phyloP scores from a whole-genome alignment of 495 filamentous ascomycete species.

The Polyplosphaeria fusca region DNA sequence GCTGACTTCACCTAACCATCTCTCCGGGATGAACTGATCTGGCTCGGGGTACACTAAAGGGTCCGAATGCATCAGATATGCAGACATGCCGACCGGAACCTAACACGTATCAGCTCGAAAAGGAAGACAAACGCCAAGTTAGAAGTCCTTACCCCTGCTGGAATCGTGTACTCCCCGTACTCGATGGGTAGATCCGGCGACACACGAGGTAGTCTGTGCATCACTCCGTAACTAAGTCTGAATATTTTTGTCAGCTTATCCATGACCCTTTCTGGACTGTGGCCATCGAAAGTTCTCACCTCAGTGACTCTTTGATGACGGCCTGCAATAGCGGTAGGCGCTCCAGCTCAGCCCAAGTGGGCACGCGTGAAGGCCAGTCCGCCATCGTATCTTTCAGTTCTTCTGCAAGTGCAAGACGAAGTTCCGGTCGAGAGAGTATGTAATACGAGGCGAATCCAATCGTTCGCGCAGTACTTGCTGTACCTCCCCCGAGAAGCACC shows the following conservation, averaged over 20 bases:
- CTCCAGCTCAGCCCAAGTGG: slow-evolving; percentile 40
- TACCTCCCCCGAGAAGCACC: slow-evolving; percentile 38
- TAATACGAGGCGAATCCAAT: slow-evolving; percentile 38
- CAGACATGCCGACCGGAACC: slow-evolving; percentile 27
- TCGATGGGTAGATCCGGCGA: slow-evolving; percentile 44
- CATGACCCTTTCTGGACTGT: neutral
- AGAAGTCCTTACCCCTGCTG: slow-evolving; percentile 5
- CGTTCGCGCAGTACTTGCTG: slow-evolving; percentile 36
- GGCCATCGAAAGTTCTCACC: no score
- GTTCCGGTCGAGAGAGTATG: slow-evolving; percentile 27
- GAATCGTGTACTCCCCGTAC: slow-evolving; percentile 33
- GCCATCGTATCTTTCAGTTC: slow-evolving; percentile 14
- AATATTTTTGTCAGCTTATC: neutral
- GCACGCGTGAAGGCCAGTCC: slow-evolving; percentile 11
- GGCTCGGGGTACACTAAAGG: slow-evolving; percentile 15
- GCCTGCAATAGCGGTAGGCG: slow-evolving; percentile 38
- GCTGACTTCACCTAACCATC: slow-evolving; percentile 20
- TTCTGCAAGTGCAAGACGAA: neutral
- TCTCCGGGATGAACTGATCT: slow-evolving; percentile 24
- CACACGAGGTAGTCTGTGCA: slow-evolving; percentile 45
- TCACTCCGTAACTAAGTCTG: slow-evolving; percentile 44
- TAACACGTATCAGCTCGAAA: neutral
- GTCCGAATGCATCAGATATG: slow-evolving; percentile 18
- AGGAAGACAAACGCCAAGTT: neutral
- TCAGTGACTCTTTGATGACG: slow-evolving; percentile 45